Conservation (phyloP, 768 basidiomycete species). For the Collybiopsis confluens region DNA sequence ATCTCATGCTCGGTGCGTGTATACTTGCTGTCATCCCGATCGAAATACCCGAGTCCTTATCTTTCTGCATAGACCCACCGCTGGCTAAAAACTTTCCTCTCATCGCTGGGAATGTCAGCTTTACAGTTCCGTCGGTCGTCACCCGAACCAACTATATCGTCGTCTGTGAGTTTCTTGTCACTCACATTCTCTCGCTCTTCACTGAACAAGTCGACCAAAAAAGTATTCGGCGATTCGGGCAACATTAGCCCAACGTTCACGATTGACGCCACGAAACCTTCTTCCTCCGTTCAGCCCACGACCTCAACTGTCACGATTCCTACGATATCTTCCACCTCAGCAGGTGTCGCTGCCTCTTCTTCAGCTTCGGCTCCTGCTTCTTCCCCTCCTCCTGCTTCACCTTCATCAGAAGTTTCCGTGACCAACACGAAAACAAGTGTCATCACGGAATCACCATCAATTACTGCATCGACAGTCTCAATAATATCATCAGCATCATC, state of each 20-base stretch:
- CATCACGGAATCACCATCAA: background rate
- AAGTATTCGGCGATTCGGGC: slow-evolving; percentile 69
- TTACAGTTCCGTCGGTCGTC: slow-evolving; percentile 50
- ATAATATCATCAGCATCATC: background rate
- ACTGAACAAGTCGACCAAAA: background rate
- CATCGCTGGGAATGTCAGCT: slow-evolving; percentile 38
- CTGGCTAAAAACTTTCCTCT: slow-evolving; percentile 56
- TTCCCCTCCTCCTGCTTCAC: background rate
- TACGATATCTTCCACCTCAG: background rate
- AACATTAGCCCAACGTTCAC: slow-evolving; percentile 56
- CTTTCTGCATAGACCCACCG: slow-evolving; percentile 40
- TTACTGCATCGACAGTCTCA: background rate
- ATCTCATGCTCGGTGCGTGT: slow-evolving; percentile 48
- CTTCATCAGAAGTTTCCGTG: background rate
- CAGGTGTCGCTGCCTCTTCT: slow-evolving; percentile 19
- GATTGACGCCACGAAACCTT: slow-evolving; percentile 34
- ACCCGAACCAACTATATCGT: slow-evolving; percentile 50
- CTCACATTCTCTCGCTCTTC: background rate
- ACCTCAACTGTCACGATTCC: background rate
- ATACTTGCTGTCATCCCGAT: background rate
- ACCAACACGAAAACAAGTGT: background rate
- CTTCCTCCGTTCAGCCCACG: slow-evolving; percentile 11
- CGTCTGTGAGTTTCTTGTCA: slow-evolving; percentile 47
- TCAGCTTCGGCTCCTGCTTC: background rate
- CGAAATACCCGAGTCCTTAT: background rate